Base-by-base conservation (phyloP, 2,329 filamentous ascomycete species). In the Plenodomus biglobosus region DNA sequence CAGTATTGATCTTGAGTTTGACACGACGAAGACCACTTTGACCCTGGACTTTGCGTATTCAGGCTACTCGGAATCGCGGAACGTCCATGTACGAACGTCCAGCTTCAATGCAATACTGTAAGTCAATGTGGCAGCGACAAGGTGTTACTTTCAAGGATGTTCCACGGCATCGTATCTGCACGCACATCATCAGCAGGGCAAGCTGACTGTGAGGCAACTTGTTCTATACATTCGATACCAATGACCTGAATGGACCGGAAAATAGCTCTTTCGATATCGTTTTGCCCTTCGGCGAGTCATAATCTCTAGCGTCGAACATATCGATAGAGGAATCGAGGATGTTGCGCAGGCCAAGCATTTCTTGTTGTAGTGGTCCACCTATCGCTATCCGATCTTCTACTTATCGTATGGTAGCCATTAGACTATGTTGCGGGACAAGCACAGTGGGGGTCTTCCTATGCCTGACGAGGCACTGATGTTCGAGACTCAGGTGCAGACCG, bases 341-440 rank as follows among this genome's bases (percentile, higher is more conserved):
- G 40, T 42, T 39, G 27, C 16, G 22, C 35, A 44, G 24, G 30
- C 48, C 46, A 48, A 42, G 42, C 44, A 32, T 44, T 38, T 17
- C n/a, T 16, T 34, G 32, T 24, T 35, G 22, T 19, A 21, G 19
- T 18, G 43, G 51, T 44, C 36, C 8, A 2, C 38, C 35, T 43
- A 17, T 17, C 11, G 17, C 42, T 43, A 44, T 40, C 36, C 37
- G 37, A 44, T 36, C 42, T 41, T 46, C 39, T 43, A 44, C 45
- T 53, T 52, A 41, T 30, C n/a, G 19, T 11, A 32, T 27, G 10
- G n/a, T 3, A 46, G 24, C 38, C 46, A 32, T 13, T 43, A 44
- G 17, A 27, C 18, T 30, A 32, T 30, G 18, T 19, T 18, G 51
- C 50, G 57, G 53, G 53, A 43, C 58, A 48, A 54, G 57, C 58